Base-by-base conservation (phyloP, 306 rosid genomes). In the Trichosanthes cucumerina region DNA sequence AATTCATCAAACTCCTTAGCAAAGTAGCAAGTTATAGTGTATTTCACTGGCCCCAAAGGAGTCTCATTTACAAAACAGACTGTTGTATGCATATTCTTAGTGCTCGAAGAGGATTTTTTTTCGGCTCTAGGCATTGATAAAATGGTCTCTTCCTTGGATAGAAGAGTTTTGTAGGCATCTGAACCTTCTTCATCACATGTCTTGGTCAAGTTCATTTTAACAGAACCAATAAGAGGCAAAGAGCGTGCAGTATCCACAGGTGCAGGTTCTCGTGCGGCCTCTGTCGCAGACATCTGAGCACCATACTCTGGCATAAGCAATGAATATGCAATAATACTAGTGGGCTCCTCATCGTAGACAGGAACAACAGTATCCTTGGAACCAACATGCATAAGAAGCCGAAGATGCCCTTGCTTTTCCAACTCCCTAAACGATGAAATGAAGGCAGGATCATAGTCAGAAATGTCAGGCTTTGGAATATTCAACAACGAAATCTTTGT, bases 301-400 rank as follows among this genome's bases (percentile, higher is more conserved):
- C 78, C 86, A 81, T 96, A 92, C 72, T 88, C 88, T 24, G 88
- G 86, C 44, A 93, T 88, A 43, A 76, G 83, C 79, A 96, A 80
- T 63, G 98, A 96, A 89, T 88, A 88, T 49, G 98, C 83, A 86
- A 96, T 91, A 71, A 92, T 81, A 80, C 99, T 96, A 28, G 96
- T 85, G 79, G 98, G 98, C 77, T 96, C 98, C 71, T 96, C 98
- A 56, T 96, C 97, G 74, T 91, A 96, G 76, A 96, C 91, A 21
- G 99, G 93, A 84, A 96, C 85, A 80, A 92, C 88, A 64, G 91
- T 88, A 76, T 91, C 98, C 82, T 87, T 88, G 39, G 87, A 77
- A 70, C 97, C 96, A 60, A 88, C 84, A 2, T 93, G 96, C 78
- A 92, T 81, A 85, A 91, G 91, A 80, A 92, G 75, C 86, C 93